phyloP scores from a whole-genome alignment of 2,329 filamentous ascomycete species.

The Emericellopsis cladophorae region DNA sequence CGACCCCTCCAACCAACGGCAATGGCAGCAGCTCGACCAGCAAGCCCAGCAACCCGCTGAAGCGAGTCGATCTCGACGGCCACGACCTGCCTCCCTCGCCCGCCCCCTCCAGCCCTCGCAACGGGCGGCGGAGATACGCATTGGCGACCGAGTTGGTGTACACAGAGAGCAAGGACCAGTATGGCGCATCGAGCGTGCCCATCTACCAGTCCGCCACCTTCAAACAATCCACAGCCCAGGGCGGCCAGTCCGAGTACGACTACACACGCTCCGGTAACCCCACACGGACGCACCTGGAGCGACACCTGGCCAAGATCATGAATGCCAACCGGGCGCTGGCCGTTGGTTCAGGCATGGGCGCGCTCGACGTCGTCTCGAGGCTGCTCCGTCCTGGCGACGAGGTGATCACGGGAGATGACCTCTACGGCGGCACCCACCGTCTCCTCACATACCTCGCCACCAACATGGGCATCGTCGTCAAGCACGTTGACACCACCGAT shows the following conservation, averaged over 20 bases:
- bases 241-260: constrained; percentile 82
- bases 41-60: constrained; percentile 26
- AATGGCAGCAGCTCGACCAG: constrained; percentile 7
- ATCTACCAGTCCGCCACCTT: constrained; percentile 99
- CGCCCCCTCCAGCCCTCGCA: constrained; percentile 79
- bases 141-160: constrained; percentile 94
- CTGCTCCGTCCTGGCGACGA: constrained; percentile 87
- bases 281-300: constrained; percentile 88
- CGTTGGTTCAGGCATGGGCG: constrained; percentile 94
- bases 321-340: constrained; percentile 81
- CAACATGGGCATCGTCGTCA: constrained; percentile 83
- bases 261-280: constrained; percentile 97
- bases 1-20: constrained; percentile 10
- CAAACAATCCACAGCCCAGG: constrained; percentile 74
- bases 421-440: constrained; percentile 92
- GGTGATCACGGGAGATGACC: constrained; percentile 90
- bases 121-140: constrained; percentile 72
- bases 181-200: constrained; percentile 88
- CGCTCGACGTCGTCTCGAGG: constrained; percentile 89
- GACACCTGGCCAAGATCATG: constrained; percentile 98
- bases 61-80: constrained; percentile 65
- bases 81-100: constrained; percentile 84
- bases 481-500: constrained; percentile 89
- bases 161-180: constrained; percentile 92
- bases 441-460: constrained; percentile 83